Conservation (phyloP, 306 rosid genomes). For the Alnus rubra region DNA sequence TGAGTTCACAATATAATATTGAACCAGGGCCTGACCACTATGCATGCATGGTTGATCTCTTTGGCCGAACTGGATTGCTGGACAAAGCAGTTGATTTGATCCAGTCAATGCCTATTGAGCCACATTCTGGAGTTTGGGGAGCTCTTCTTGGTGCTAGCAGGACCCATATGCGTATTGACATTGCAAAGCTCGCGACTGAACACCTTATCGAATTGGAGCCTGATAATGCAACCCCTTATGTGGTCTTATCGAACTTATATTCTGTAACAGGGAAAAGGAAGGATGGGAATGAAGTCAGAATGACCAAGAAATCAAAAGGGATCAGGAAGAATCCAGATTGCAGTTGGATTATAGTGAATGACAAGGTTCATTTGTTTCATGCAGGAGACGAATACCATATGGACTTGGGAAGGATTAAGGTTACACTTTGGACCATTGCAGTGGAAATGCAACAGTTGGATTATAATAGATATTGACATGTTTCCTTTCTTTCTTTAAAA, state of each 20-base stretch:
- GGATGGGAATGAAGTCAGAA: slow-evolving; percentile 50
- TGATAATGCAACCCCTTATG: slow-evolving; percentile 73
- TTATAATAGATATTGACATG: neutral
- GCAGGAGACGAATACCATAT: slow-evolving; percentile 56
- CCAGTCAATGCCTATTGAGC: slow-evolving; percentile 61
- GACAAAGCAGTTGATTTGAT: slow-evolving; percentile 63
- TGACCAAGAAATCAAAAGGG: slow-evolving; percentile 49
- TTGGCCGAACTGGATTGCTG: slow-evolving; percentile 74
- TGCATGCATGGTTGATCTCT: slow-evolving; percentile 84
- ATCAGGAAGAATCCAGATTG: slow-evolving; percentile 72
- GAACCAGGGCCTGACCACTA: slow-evolving; percentile 75
- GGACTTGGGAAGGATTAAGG: slow-evolving; percentile 39
- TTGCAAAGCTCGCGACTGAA: slow-evolving; percentile 70
- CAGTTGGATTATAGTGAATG: slow-evolving; percentile 68
- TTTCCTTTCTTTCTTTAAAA: neutral
- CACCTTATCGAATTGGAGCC: slow-evolving; percentile 62
- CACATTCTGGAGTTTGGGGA: slow-evolving; percentile 84
- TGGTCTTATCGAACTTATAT: slow-evolving; percentile 61
- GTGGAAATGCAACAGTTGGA: slow-evolving; percentile 42
- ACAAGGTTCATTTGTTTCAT: slow-evolving; percentile 57
- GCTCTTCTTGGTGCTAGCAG: slow-evolving; percentile 79
- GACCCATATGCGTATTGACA: slow-evolving; percentile 57
- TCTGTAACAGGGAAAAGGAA: slow-evolving; percentile 52
- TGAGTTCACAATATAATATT: slow-evolving; percentile 49
- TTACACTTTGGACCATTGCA: slow-evolving; percentile 31